These are phyloP conservation scores for Rutstroemia sp. DNA, from an alignment of 2,329 filamentous ascomycete genomes.

Conservation along the genomic window DNA sequence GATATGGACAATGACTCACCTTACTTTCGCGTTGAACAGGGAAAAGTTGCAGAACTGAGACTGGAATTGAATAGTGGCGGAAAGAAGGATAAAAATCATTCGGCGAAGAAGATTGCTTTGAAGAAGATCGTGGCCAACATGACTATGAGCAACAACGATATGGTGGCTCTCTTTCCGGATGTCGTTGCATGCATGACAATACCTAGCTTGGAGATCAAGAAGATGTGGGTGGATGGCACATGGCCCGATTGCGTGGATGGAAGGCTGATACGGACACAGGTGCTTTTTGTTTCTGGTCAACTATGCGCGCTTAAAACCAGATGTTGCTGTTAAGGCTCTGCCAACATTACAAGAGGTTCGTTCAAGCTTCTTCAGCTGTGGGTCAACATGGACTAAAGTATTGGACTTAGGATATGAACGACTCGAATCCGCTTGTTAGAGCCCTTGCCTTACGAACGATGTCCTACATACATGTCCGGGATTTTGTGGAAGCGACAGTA, in stretches of 20 bases:
- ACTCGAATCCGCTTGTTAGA: slow-evolving; percentile 83
- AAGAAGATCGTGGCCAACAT: slow-evolving; percentile 99
- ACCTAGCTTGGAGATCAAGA: slow-evolving; percentile 94
- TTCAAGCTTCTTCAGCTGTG: neutral
- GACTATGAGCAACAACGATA: slow-evolving; percentile 99
- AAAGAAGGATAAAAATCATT: slow-evolving; percentile 97
- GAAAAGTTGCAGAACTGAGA: slow-evolving; percentile 96
- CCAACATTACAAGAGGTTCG: slow-evolving; percentile 74
- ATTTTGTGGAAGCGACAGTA: slow-evolving; percentile 89
- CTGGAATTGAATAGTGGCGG: slow-evolving; percentile 87
- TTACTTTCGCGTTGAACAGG: slow-evolving; percentile 53
- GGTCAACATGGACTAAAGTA: neutral
- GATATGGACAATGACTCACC: slow-evolving; percentile 25
- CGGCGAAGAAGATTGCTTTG: slow-evolving; percentile 91
- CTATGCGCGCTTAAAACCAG: slow-evolving; percentile 89
- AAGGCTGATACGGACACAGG: slow-evolving; percentile 43
- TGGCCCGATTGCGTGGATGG: neutral
- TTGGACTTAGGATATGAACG: slow-evolving; percentile 74
- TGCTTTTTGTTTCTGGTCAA: slow-evolving; percentile 97
- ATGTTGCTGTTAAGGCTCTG: slow-evolving; percentile 87
- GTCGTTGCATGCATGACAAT: slow-evolving; percentile 95
- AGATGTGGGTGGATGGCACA: slow-evolving; percentile 62
- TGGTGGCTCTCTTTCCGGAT: slow-evolving; percentile 94
- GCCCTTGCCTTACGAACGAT: slow-evolving; percentile 90
- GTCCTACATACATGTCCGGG: slow-evolving; percentile 93